These are phyloP conservation scores for Schoenoplectus triqueter DNA, from an alignment of 202 grass and related monocot species.

Conservation along the genomic window DNA sequence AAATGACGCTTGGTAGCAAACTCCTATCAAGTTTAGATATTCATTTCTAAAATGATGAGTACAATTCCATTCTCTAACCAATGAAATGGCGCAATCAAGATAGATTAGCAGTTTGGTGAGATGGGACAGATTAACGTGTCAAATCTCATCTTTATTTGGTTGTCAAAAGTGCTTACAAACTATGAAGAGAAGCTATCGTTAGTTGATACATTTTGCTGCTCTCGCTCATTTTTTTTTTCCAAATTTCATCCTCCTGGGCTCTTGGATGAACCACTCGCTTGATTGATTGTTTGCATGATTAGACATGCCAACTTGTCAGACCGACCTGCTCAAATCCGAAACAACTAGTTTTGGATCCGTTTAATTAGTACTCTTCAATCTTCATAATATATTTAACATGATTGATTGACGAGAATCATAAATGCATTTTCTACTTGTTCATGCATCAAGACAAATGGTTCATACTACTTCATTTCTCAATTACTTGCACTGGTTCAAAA, in stretches of 20 bases:
- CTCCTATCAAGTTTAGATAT: constrained; percentile 20
- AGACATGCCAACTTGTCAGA: constrained; percentile 12
- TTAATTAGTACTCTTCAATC: background rate
- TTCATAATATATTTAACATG: background rate
- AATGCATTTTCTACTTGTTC: too few species aligned
- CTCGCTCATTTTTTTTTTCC: background rate
- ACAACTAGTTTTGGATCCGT: background rate
- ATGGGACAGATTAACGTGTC: constrained; percentile 36
- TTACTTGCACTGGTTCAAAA: too few species aligned
- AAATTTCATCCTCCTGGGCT: background rate
- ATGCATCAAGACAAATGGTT: too few species aligned
- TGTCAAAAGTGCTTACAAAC: constrained; percentile 34
- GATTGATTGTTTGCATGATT: constrained; percentile 22
- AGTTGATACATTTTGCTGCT: constrained; percentile 9
- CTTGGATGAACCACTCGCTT: constrained; percentile 20
- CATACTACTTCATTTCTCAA: too few species aligned
- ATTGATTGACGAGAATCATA: background rate
- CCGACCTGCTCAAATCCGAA: background rate
- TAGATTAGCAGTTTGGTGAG: constrained; percentile 33
- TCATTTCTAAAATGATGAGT: background rate
- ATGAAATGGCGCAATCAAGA: constrained; percentile 37
- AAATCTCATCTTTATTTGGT: constrained; percentile 20
- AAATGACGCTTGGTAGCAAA: background rate
- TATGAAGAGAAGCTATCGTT: constrained; percentile 39
- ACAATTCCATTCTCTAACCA: constrained; percentile 5